phyloP scores from a whole-genome alignment of 805 yeast species.

The Yamadazyma laniorum region DNA sequence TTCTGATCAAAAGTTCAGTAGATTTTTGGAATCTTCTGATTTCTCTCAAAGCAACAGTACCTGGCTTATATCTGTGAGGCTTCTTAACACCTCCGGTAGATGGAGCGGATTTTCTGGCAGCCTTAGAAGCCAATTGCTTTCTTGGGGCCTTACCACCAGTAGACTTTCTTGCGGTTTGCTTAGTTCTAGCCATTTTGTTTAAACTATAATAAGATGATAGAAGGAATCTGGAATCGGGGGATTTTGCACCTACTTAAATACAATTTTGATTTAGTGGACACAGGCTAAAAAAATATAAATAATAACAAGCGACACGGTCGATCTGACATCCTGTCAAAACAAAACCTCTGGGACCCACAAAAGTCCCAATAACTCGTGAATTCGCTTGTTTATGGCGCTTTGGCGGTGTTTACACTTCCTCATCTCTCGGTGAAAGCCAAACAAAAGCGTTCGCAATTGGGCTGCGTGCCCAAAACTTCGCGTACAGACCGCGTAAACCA shows the following conservation, averaged over 20 bases:
- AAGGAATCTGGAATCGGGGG: too few species aligned
- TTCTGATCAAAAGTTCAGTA: constrained; percentile 46
- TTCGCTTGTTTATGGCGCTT: too few species aligned
- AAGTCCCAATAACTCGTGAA: too few species aligned
- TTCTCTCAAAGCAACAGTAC: constrained; percentile 50
- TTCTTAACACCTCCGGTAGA: constrained; percentile 48
- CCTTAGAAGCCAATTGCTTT: constrained; percentile 49
- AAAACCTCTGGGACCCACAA: too few species aligned
- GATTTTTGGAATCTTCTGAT: constrained; percentile 49
- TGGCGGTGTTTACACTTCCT: too few species aligned
- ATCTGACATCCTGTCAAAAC: too few species aligned
- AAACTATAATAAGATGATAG: constrained; percentile 6
- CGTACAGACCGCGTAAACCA: too few species aligned
- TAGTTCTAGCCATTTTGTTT: constrained; percentile 42
- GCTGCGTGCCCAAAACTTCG: too few species aligned
- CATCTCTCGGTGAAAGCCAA: too few species aligned
- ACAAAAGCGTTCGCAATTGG: too few species aligned
- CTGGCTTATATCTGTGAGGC: constrained; percentile 51
- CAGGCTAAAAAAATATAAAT: too few species aligned
- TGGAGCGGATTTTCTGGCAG: constrained; percentile 49
- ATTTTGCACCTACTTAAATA: constrained; percentile 7
- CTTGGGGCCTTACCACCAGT: constrained; percentile 51
- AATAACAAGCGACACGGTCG: too few species aligned
- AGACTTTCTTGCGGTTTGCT: constrained; percentile 49
- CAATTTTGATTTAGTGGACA: neutral